These are phyloP conservation scores for Monosporascus ibericus DNA, from an alignment of 2,329 filamentous ascomycete species.

Conservation along the genomic window DNA sequence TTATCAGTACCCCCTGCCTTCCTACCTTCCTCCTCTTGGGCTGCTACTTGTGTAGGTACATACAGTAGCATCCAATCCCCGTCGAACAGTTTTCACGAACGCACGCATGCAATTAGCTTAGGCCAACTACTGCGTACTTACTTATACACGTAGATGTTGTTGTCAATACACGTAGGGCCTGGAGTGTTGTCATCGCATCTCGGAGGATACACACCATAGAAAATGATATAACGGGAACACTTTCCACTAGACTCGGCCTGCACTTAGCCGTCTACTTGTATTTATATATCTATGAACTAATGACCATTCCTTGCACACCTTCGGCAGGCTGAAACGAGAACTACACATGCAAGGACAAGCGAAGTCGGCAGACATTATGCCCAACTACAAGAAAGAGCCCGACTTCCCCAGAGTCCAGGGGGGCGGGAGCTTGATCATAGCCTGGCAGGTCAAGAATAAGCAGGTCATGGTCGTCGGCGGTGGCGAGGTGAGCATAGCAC, in stretches of 20 bases:
- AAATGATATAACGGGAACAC: too few relatives aligned
- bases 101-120: too few relatives aligned
- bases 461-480: conserved; percentile 89
- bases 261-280: not conserved
- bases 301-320: not conserved
- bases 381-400: conserved; percentile 15
- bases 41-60: too few relatives aligned
- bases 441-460: conserved; percentile 91
- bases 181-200: too few relatives aligned
- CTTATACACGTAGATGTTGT: too few relatives aligned
- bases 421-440: conserved; percentile 87
- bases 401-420: conserved; percentile 77
- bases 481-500: conserved; percentile 64
- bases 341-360: not conserved
- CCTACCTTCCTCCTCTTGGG: too few relatives aligned
- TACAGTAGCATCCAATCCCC: too few relatives aligned
- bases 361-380: conserved; percentile 7
- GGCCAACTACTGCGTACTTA: too few relatives aligned
- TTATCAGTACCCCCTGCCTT: not conserved
- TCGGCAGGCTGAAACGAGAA: not conserved
- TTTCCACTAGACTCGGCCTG: too few relatives aligned
- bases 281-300: not conserved
- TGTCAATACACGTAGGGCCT: too few relatives aligned
- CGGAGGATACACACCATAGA: too few relatives aligned
- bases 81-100: too few relatives aligned